Percentiles rank a stretch among this genome's conserved stretches.
Conservation (phyloP, 73 alveolate species). For the Chromera velia region DNA sequence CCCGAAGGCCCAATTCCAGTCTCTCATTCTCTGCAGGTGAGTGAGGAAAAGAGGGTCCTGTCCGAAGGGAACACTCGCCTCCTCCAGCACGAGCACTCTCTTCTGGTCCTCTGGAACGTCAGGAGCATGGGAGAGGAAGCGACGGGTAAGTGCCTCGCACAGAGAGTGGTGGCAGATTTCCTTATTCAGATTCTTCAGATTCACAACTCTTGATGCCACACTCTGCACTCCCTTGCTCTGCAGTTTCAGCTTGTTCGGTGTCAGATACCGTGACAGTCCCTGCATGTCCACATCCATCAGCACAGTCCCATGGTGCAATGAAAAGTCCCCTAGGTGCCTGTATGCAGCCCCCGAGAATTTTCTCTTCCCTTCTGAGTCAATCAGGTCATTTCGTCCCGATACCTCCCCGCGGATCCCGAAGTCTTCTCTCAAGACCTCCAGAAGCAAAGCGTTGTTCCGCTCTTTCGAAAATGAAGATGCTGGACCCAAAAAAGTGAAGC, state of each 20-base stretch:
- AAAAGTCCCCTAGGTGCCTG: slow-evolving; percentile 15
- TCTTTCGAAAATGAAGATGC: slow-evolving; percentile 58
- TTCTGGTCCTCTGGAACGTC: no score
- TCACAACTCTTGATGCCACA: slow-evolving; percentile 70
- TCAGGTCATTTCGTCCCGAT: slow-evolving; percentile 78
- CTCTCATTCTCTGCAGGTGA: no score
- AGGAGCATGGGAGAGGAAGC: no score
- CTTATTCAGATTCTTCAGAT: slow-evolving; percentile 48
- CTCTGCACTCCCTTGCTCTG: slow-evolving; percentile 76
- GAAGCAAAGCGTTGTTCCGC: slow-evolving; percentile 63
- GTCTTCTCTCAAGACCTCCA: slow-evolving; percentile 47
- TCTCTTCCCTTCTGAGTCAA: slow-evolving; percentile 65
- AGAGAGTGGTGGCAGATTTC: slow-evolving; percentile 53
- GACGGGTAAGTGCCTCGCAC: no score
- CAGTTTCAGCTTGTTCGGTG: slow-evolving; percentile 69
- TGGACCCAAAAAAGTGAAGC: slow-evolving; percentile 72
- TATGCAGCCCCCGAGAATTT: slow-evolving; percentile 53
- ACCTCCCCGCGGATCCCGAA: slow-evolving; percentile 63
- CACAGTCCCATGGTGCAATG: slow-evolving; percentile 89
- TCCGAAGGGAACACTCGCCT: no score
- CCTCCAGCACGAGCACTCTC: no score
- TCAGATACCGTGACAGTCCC: slow-evolving; percentile 60
- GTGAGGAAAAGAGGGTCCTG: no score
- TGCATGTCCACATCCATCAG: slow-evolving; percentile 56
- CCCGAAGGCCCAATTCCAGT: no score